Evolutionary conservation across 192 early-diverging fungal species (phyloP), one percentile per base, ranked within the genome.

Genomic region (Spizellomyces sp.): DNA sequence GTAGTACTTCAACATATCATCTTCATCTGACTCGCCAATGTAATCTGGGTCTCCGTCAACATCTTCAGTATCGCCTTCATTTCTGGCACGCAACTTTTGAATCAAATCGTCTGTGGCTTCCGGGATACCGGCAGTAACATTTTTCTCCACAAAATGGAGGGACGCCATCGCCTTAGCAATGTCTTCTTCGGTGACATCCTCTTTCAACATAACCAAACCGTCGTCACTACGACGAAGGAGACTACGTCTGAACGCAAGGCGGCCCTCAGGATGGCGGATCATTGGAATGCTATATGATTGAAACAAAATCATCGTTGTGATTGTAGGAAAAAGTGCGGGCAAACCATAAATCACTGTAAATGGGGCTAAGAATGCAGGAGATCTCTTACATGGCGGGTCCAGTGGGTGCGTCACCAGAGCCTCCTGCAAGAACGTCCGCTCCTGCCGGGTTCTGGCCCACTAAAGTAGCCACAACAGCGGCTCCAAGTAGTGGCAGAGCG

Each of bases 1-100:
- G 44, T 58, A 70, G 58, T 70, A 70, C 27, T 70, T 47, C 36
- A 70, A 59, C 68, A 61, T 61, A 0, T 70, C 68, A 36, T 70
- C 68, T 10, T 70, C 68, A 19, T 62, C 68, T 9, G 58, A 43
- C 8, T 70, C 68, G 14, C 68, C 68, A n/a, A 70, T 62, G 8
- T 70, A 70, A 22, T 59, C 68, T n/a, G 68, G 68, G 58, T 70
- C 58, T 15, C 17, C 68, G n/a, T 44, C 68, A 54, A 54, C 50
- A 54, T 54, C 50, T 0, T 0, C 4, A 54, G 52, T 54, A 36
- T 4, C 17, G 1, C 47, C 48, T n/a, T 46, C 43, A 48, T 50
- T 5, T 5, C 64, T 14, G 43, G 14, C 64, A 8, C 15, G 8
- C 43, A 66, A 50, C 2, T 46, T 14, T 19, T 45, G 8, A 15